Evolutionary conservation across 2,329 filamentous ascomycete species (phyloP), one percentile per base, ranked within the genome.

Genomic region (Ceratocystis huliohia): DNA sequence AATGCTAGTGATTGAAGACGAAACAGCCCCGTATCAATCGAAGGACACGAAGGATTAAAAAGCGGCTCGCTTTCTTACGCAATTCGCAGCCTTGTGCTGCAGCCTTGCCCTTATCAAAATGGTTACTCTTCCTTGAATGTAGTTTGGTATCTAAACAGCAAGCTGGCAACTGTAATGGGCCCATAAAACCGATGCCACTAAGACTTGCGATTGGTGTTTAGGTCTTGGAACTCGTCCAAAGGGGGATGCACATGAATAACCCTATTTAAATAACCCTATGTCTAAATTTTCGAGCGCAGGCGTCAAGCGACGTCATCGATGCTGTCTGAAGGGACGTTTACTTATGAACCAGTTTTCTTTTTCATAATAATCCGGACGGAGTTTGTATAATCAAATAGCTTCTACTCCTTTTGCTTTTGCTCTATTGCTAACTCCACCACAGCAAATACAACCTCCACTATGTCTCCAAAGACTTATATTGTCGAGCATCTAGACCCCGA

Each of bases 401-500:
- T 41, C 10, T 41, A 1, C 37, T 10, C 37, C 33, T 13, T 41
- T 41, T 41, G 3, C 8, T 41, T 41, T 13, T 37, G 10, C 10
- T 13, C 37, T 41, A 41, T 41, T 6, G 4, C 17, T n/a, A 67
- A 28, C 10, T 50, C 7, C 45, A 20, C 22, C 28, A 53, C 28
- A 65, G 5, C 7, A 5, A 30, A 61, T 7, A 44, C 5, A 15
- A 25, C 33, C 28, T 37, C 59, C 37, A 22, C 17, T 25, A 64
- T 37, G 20, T 28, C 64, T 33, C 61, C 67, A 62, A 67, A 81
- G 76, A 92, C 86, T 56, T 96, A 94, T 77, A 89, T 97, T 72
- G 92, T 97, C 72, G 93, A 97, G 80, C 93, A 99, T 77, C 86
- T 99, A 70, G 94, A 99, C 78, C 87, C 89, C 50, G 94, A 99